Evolutionary conservation across 495 filamentous ascomycete species (phyloP), one percentile per base, ranked within the genome.

Genomic region (Talaromyces borbonicus): DNA sequence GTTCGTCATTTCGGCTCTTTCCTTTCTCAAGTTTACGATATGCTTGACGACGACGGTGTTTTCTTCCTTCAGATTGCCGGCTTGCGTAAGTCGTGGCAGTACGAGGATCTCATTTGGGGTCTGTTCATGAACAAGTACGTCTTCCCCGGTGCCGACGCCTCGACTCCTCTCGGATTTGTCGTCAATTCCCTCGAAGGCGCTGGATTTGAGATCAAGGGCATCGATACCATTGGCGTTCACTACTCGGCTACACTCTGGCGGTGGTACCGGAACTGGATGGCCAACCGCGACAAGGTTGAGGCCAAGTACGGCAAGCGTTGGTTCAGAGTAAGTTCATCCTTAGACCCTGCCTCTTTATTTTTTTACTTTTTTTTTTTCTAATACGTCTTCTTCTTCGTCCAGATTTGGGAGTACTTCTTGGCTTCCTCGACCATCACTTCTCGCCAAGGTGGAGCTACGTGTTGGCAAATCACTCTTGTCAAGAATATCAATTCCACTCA

Each of bases 351-450:
- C 16, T 41, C 3, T 15, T 15, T 29, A 35, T 15, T 22, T 8
- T 7, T 29, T 11, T 27, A 15, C 4, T 20, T 27, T 25, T 18
- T 8, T 42, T 4, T 48, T 53, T 16, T 8, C n/a, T 32, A 26
- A 19, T n/a, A n/a, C n/a, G n/a, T n/a, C n/a, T n/a, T n/a, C n/a
- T n/a, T n/a, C n/a, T n/a, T n/a, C n/a, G n/a, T n/a, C 12, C 51
- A 95, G 89, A 93, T 97, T 62, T 98, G 92, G 92, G 90, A 97
- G 62, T 96, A 80, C 73, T 98, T 98, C 82, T 81, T 98, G 52
- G 87, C 93, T 43, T 84, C 79, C 56, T 87, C 88, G 2, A 95
- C 87, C 56, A 97, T 98, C 66, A 80, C 83, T 60, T 89, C 90
- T 23, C 83, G 92, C 56, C 92, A 98, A 67, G 92, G 92, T 49